Conservation (phyloP, 805 yeast species). For the Cyberlindnera galapagoensis region DNA sequence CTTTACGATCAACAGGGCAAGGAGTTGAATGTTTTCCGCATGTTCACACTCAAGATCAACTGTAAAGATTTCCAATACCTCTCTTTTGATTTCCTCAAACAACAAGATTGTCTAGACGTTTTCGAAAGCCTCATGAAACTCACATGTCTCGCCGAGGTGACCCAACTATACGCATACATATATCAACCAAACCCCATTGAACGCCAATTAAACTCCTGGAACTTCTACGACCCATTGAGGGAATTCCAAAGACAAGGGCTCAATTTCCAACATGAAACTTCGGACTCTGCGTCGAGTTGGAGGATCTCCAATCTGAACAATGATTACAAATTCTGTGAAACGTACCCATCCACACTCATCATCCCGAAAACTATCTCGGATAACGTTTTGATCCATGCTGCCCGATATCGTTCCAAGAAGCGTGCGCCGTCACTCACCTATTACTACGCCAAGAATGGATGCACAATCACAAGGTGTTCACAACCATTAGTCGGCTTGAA, state of each 20-base stretch:
- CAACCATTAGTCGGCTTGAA: slow-evolving; percentile 92
- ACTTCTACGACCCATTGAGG: slow-evolving; percentile 46
- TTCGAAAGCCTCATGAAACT: slow-evolving; percentile 64
- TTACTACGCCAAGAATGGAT: slow-evolving; percentile 59
- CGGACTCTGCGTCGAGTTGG: slow-evolving; percentile 42
- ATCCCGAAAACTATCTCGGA: slow-evolving; percentile 81
- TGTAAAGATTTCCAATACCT: slow-evolving; percentile 84
- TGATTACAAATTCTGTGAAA: slow-evolving; percentile 58
- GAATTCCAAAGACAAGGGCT: slow-evolving; percentile 77
- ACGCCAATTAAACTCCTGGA: slow-evolving; percentile 61
- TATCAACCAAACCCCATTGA: slow-evolving; percentile 76
- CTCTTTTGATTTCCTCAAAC: slow-evolving; percentile 65
- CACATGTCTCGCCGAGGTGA: slow-evolving; percentile 46
- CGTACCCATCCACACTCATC: slow-evolving; percentile 65
- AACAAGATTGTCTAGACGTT: slow-evolving; percentile 57
- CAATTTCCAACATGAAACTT: slow-evolving; percentile 24
- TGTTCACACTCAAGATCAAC: slow-evolving; percentile 57
- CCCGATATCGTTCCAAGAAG: slow-evolving; percentile 77
- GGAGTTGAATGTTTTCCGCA: slow-evolving; percentile 23
- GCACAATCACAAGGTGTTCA: slow-evolving; percentile 81
- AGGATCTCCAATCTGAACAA: slow-evolving; percentile 59
- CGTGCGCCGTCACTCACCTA: slow-evolving; percentile 81
- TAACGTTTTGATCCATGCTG: slow-evolving; percentile 74
- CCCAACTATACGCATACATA: slow-evolving; percentile 71
- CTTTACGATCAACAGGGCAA: slow-evolving; percentile 11